Evolutionary conservation across 441 rosid genomes (phyloP).

Genomic region (Gossypium schwendimanii): DNA sequence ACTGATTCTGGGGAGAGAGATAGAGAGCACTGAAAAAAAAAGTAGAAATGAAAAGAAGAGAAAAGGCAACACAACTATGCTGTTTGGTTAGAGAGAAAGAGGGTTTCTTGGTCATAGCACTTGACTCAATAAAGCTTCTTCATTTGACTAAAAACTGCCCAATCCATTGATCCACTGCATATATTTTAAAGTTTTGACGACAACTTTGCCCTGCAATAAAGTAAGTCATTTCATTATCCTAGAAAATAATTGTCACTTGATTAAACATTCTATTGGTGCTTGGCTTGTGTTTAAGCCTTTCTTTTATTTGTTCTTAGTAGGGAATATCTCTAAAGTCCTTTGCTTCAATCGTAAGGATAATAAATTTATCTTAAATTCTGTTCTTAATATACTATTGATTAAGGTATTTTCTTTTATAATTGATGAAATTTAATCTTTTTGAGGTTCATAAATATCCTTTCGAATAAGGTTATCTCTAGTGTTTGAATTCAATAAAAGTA

Average conservation of each 20-base stretch:
- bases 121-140: constrained; percentile 18
- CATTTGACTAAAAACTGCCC: constrained; percentile 7
- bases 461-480: too few relatives aligned
- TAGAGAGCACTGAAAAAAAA: not conserved
- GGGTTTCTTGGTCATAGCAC: constrained; percentile 7
- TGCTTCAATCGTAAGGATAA: not conserved
- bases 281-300: not conserved
- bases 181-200: not conserved
- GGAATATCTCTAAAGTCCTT: not conserved
- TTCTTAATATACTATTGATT: too few relatives aligned
- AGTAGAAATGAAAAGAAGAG: not conserved
- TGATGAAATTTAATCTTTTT: too few relatives aligned
- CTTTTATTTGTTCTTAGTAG: not conserved
- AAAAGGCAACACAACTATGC: not conserved
- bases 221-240: not conserved
- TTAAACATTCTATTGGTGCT: too few relatives aligned
- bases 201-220: constrained; percentile 9
- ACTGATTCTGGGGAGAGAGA: not conserved
- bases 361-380: too few relatives aligned
- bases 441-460: too few relatives aligned
- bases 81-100: constrained; percentile 1
- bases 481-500: too few relatives aligned
- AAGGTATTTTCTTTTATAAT: too few relatives aligned
- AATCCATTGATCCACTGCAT: not conserved
- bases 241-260: not conserved